A percentile compares a stretch with the other conserved stretches of the same genome.
Evolutionary conservation across 192 early-diverging fungal genomes (phyloP).

Genomic region (Backusella sp.): DNA sequence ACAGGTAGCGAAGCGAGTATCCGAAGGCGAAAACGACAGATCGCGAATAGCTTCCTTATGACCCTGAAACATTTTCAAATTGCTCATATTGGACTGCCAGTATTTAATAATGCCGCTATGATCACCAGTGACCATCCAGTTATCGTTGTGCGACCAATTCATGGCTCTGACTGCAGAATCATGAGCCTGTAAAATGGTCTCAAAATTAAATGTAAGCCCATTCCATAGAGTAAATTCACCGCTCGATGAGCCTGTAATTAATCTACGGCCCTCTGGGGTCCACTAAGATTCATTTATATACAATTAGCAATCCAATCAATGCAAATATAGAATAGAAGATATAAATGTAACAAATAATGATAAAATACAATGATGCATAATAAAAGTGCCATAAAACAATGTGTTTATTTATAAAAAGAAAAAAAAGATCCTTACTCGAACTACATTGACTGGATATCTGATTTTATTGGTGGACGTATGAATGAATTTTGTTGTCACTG

Average conservation of each 20-base stretch:
- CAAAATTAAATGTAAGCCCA: slow-evolving; percentile 97
- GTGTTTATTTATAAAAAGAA: not conserved
- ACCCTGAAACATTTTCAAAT: slow-evolving; percentile 82
- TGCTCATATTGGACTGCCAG: slow-evolving; percentile 96
- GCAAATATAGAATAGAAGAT: not conserved
- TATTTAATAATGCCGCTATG: slow-evolving; percentile 94
- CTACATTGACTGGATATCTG: slow-evolving; percentile 87
- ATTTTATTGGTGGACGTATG: slow-evolving; percentile 95
- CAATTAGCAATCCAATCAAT: not conserved
- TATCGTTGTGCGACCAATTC: slow-evolving; percentile 95
- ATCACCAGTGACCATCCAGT: slow-evolving; percentile 95
- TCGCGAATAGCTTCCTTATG: slow-evolving; percentile 92
- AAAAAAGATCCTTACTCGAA: slow-evolving; percentile 56
- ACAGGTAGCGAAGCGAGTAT: slow-evolving; percentile 91
- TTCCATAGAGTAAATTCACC: slow-evolving; percentile 99
- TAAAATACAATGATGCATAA: not conserved
- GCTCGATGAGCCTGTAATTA: slow-evolving; percentile 90
- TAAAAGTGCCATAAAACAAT: not conserved
- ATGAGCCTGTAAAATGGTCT: slow-evolving; percentile 95
- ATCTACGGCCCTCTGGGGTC: slow-evolving; percentile 93
- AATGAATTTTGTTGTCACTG: slow-evolving; percentile 82
- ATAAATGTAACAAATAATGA: no score
- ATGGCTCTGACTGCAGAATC: slow-evolving; percentile 92
- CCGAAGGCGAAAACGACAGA: slow-evolving; percentile 88
- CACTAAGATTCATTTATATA: slow-evolving; percentile 51